Percentiles rank a stretch among this genome's conserved stretches.
Evolutionary conservation across 2,329 filamentous ascomycete species (phyloP).

Genomic region (Byssothecium circinans): DNA sequence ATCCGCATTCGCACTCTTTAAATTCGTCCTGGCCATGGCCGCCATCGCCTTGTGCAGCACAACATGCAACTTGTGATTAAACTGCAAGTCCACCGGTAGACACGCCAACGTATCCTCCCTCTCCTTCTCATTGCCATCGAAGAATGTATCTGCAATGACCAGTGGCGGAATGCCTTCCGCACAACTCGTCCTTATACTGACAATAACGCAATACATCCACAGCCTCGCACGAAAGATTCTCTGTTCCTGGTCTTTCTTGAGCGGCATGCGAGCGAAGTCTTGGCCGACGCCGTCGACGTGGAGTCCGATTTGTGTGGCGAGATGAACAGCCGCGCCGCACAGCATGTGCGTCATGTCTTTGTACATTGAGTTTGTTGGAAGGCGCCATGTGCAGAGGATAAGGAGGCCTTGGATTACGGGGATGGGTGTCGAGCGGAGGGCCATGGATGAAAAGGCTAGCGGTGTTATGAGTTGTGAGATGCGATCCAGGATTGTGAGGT

Average conservation of each 20-base stretch:
- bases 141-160: slow-evolving; percentile 34
- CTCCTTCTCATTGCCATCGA: slow-evolving; percentile 36
- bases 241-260: slow-evolving; percentile 40
- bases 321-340: slow-evolving; percentile 44
- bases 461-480: slow-evolving; percentile 39
- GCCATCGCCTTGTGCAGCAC: slow-evolving; percentile 37
- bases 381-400: slow-evolving; percentile 46
- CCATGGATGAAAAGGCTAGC: slow-evolving; percentile 43
- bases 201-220: slow-evolving; percentile 44
- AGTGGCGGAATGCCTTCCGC: slow-evolving; percentile 31
- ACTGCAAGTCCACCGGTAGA: slow-evolving; percentile 35
- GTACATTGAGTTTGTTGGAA: slow-evolving; percentile 47
- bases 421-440: slow-evolving; percentile 40
- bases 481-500: slow-evolving; percentile 39
- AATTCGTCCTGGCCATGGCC: slow-evolving; percentile 36
- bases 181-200: slow-evolving; percentile 33
- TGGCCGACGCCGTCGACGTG: slow-evolving; percentile 45
- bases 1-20: slow-evolving; percentile 36
- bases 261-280: slow-evolving; percentile 43
- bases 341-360: slow-evolving; percentile 46
- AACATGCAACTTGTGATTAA: slow-evolving; percentile 38
- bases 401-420: slow-evolving; percentile 46
- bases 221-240: slow-evolving; percentile 40
- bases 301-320: slow-evolving; percentile 47
- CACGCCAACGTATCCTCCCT: slow-evolving; percentile 38